Conservation (phyloP, 108 stramenopile species). For the Fragilaria radians region DNA sequence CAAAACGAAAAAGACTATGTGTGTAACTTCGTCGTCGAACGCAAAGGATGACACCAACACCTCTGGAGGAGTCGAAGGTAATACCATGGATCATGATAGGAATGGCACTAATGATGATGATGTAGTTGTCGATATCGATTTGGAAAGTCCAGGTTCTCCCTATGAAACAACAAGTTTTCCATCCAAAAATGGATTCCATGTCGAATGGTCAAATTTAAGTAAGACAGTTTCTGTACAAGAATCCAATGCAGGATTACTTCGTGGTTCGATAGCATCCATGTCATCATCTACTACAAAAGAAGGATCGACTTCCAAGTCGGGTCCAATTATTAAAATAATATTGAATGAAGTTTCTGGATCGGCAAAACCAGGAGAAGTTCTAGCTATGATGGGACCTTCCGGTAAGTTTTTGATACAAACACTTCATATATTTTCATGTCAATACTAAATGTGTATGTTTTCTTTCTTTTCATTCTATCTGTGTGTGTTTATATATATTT, state of each 20-base stretch:
- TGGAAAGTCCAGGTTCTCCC: no score
- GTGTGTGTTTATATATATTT: neutral
- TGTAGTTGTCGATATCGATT: no score
- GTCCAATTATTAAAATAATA: slow-evolving; percentile 31
- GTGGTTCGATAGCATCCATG: slow-evolving; percentile 29
- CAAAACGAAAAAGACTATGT: no score
- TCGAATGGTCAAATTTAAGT: slow-evolving; percentile 36
- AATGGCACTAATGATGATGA: no score
- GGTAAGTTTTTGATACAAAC: slow-evolving; percentile 12
- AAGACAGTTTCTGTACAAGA: slow-evolving; percentile 38
- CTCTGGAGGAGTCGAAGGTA: no score
- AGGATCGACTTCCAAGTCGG: slow-evolving; percentile 1
- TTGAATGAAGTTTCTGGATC: slow-evolving; percentile 50
- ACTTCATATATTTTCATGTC: no score
- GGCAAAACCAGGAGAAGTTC: slow-evolving; percentile 57
- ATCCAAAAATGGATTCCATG: slow-evolving; percentile 1
- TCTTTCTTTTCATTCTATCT: neutral
- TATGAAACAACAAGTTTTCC: no score
- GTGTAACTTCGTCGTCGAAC: no score
- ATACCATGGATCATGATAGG: no score
- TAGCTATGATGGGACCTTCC: slow-evolving; percentile 70
- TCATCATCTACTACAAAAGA: slow-evolving; percentile 4
- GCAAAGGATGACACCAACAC: no score
- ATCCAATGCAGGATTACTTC: slow-evolving; percentile 19
- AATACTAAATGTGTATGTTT: no score